Conservation (phyloP, 2,329 filamentous ascomycete species). For the Cladosporium sp. region DNA sequence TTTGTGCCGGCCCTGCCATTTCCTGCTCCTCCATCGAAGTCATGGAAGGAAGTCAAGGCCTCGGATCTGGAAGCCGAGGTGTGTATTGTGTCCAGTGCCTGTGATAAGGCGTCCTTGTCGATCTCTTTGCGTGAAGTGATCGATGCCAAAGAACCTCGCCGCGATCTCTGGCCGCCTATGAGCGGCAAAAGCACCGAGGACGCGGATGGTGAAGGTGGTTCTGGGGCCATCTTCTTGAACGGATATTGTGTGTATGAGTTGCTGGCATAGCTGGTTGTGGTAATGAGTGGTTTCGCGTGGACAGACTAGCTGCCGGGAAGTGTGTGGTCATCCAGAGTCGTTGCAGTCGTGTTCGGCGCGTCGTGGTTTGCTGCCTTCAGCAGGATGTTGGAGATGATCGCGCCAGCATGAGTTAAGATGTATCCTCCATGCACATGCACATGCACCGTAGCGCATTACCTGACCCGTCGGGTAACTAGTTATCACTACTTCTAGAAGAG, state of each 20-base stretch:
- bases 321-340: background rate
- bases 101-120: constrained; percentile 70
- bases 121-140: constrained; percentile 37
- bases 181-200: constrained; percentile 27
- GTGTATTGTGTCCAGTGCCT: constrained; percentile 82
- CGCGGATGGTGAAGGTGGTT: constrained; percentile 24
- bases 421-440: no score
- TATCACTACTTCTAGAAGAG: no score
- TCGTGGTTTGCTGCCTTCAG: constrained; percentile 1
- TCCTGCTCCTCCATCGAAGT: constrained; percentile 70
- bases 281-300: background rate
- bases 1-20: constrained; percentile 27
- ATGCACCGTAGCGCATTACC: no score
- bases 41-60: constrained; percentile 86
- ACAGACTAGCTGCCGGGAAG: background rate
- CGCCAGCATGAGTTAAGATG: no score
- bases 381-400: no score
- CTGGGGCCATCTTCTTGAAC: constrained; percentile 22
- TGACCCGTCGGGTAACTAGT: no score
- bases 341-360: background rate
- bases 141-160: constrained; percentile 36
- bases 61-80: constrained; percentile 80
- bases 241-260: constrained; percentile 2
- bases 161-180: constrained; percentile 28
- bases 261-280: constrained; percentile 16